These are phyloP conservation scores for Craterostigma plantagineum DNA, from an alignment of 257 asterid species.

Conservation along the genomic window DNA sequence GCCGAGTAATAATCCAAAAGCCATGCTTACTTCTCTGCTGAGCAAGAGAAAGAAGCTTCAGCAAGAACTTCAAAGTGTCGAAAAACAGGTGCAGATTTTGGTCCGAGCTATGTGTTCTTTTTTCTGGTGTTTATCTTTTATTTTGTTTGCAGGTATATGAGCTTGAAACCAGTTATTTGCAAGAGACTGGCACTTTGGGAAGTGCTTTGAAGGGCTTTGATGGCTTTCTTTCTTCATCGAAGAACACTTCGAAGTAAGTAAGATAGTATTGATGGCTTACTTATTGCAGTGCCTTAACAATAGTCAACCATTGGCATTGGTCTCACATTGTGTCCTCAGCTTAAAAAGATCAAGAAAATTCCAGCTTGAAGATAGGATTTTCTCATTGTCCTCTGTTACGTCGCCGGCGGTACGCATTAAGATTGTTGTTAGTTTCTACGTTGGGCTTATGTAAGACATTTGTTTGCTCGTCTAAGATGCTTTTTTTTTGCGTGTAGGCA, in stretches of 20 bases:
- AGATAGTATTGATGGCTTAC: constrained; percentile 6
- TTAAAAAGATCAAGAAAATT: constrained; percentile 64
- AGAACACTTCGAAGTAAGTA: constrained; percentile 56
- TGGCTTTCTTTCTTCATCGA: constrained; percentile 74
- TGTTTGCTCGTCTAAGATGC: constrained; percentile 3
- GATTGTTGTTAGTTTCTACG: too few species aligned
- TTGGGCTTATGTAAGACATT: too few species aligned
- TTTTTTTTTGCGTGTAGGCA: constrained; percentile 25
- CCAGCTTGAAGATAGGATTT: constrained; percentile 75
- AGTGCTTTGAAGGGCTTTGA: constrained; percentile 76
- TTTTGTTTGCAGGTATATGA: constrained; percentile 40
- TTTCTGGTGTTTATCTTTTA: neutral
- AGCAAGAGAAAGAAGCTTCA: constrained; percentile 69
- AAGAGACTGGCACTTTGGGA: constrained; percentile 60
- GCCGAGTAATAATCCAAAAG: constrained; percentile 54
- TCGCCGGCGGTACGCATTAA: constrained; percentile 85
- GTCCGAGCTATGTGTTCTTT: too few species aligned
- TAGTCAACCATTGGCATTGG: neutral
- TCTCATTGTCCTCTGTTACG: constrained; percentile 82
- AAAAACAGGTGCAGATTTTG: constrained; percentile 42
- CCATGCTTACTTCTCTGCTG: constrained; percentile 46
- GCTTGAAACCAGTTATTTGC: constrained; percentile 81
- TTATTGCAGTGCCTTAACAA: neutral
- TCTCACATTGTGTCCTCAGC: constrained; percentile 20
- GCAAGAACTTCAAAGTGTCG: constrained; percentile 53